These are phyloP conservation scores for Brassica hybrid DNA, from an alignment of 441 rosid genomes.

Conservation along the genomic window DNA sequence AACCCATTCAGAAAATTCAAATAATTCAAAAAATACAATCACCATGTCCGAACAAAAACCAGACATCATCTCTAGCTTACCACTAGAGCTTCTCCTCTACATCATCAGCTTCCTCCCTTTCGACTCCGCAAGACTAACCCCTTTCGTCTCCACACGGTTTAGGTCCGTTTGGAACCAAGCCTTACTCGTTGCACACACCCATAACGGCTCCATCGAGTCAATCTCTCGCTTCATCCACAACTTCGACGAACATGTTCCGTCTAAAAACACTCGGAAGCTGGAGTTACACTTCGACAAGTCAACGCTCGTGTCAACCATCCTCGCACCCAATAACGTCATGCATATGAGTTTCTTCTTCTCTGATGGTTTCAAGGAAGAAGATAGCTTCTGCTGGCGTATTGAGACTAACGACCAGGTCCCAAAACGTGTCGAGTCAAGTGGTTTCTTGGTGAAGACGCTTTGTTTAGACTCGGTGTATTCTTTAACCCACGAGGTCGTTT, in stretches of 20 bases:
- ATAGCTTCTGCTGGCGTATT: slow-evolving; percentile 47
- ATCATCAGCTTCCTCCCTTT: slow-evolving; percentile 63
- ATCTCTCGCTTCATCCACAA: slow-evolving; percentile 50
- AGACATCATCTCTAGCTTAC: slow-evolving; percentile 57
- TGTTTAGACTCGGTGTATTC: slow-evolving; percentile 5
- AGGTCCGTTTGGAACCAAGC: slow-evolving; percentile 54
- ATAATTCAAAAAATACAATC: background rate
- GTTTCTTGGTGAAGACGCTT: slow-evolving; percentile 57
- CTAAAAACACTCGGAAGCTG: slow-evolving; percentile 50
- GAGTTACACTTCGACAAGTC: slow-evolving; percentile 49
- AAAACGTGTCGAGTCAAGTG: background rate
- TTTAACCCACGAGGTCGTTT: slow-evolving; percentile 51
- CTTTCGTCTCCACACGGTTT: slow-evolving; percentile 60
- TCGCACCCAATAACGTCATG: background rate
- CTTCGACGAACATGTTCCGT: slow-evolving; percentile 54
- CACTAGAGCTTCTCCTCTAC: slow-evolving; percentile 60
- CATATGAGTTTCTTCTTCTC: background rate
- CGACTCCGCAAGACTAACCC: slow-evolving; percentile 58
- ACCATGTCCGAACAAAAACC: slow-evolving; percentile 36
- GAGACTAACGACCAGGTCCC: slow-evolving; percentile 38
- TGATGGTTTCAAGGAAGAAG: slow-evolving; percentile 28
- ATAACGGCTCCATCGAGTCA: slow-evolving; percentile 10
- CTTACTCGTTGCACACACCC: slow-evolving; percentile 44
- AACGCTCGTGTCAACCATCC: slow-evolving; percentile 26
- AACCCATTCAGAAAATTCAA: slow-evolving; percentile 10